Evolutionary conservation across 1,139 yeast species (phyloP).

Genomic region (Taiozyma sp.): DNA sequence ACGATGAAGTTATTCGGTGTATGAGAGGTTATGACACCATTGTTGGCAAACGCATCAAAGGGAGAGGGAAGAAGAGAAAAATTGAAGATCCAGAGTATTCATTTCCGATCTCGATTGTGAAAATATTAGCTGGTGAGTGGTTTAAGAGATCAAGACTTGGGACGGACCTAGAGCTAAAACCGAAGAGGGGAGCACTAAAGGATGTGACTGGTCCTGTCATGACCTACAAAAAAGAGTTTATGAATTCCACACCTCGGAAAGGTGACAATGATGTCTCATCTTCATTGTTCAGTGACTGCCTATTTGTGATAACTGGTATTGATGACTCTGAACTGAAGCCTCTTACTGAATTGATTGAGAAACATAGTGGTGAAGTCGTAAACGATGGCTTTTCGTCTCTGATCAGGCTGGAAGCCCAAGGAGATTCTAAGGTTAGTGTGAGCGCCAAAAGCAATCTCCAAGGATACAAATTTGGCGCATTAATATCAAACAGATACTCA

Average conservation of each 20-base stretch:
- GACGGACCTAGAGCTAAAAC: constrained; percentile 20
- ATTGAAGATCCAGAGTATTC: neutral
- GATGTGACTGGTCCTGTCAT: constrained; percentile 6
- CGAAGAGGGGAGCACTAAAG: constrained; percentile 17
- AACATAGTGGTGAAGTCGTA: constrained; percentile 51
- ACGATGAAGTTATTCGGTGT: constrained; percentile 35
- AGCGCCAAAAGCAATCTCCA: constrained; percentile 6
- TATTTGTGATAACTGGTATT: constrained; percentile 40
- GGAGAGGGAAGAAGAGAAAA: constrained; percentile 14
- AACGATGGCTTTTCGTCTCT: constrained; percentile 41
- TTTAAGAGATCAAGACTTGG: constrained; percentile 23
- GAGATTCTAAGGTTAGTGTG: constrained; percentile 2
- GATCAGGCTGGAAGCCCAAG: constrained; percentile 11
- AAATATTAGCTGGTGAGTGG: constrained; percentile 26
- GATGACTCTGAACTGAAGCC: constrained; percentile 30
- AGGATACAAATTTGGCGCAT: constrained; percentile 51
- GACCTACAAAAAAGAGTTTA: constrained; percentile 4
- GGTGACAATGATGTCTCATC: neutral
- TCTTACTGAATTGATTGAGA: constrained; percentile 37
- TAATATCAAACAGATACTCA: constrained; percentile 52
- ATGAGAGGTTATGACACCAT: constrained; percentile 56
- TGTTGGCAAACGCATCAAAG: constrained; percentile 30
- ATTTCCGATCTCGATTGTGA: constrained; percentile 20
- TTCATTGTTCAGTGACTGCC: constrained; percentile 34
- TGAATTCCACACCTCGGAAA: constrained; percentile 9